Evolutionary conservation across 495 filamentous ascomycete genomes (phyloP).

Genomic region (Xylaria intraflava): DNA sequence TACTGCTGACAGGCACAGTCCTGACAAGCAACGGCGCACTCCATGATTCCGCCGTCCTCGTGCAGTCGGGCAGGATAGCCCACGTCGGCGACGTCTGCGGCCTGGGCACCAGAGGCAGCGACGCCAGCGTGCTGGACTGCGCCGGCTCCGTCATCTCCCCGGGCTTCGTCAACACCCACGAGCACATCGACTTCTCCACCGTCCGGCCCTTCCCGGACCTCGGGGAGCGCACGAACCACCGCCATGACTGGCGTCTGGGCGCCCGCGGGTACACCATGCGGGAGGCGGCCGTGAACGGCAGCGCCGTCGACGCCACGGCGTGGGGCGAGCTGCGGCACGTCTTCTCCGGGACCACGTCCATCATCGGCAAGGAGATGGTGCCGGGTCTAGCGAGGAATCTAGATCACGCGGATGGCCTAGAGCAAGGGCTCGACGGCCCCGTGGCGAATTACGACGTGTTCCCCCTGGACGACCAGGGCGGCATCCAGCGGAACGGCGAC

Average conservation of each 20-base stretch:
- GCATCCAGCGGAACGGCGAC: slow-evolving; percentile 3
- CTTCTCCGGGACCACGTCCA: slow-evolving; percentile 17
- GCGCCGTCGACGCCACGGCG: slow-evolving; percentile 4
- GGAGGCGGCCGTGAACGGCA: slow-evolving; percentile 7
- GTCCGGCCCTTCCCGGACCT: slow-evolving; percentile 7
- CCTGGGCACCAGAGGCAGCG: not conserved
- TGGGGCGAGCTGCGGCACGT: slow-evolving; percentile 19
- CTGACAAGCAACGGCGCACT: slow-evolving; percentile 5
- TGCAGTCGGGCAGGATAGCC: slow-evolving; percentile 9
- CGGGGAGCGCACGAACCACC: slow-evolving; percentile 10
- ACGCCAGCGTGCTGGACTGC: slow-evolving; percentile 37
- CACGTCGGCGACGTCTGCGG: slow-evolving; percentile 8
- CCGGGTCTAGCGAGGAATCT: slow-evolving; percentile 13
- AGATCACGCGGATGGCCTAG: slow-evolving; percentile 10
- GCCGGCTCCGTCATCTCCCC: slow-evolving; percentile 47
- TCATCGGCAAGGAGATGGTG: slow-evolving; percentile 13
- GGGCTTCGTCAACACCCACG: slow-evolving; percentile 52
- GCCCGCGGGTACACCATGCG: slow-evolving; percentile 9
- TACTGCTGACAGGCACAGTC: slow-evolving; percentile 8
- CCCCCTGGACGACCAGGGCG: slow-evolving; percentile 5
- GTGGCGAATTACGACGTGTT: slow-evolving; percentile 5
- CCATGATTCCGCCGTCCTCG: not conserved
- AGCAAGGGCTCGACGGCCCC: slow-evolving; percentile 6
- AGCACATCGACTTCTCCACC: slow-evolving; percentile 28
- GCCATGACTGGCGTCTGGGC: slow-evolving; percentile 15